These are phyloP conservation scores for Globisporangium orthogonon DNA, from an alignment of 352 stramenopile genomes.

Conservation along the genomic window DNA sequence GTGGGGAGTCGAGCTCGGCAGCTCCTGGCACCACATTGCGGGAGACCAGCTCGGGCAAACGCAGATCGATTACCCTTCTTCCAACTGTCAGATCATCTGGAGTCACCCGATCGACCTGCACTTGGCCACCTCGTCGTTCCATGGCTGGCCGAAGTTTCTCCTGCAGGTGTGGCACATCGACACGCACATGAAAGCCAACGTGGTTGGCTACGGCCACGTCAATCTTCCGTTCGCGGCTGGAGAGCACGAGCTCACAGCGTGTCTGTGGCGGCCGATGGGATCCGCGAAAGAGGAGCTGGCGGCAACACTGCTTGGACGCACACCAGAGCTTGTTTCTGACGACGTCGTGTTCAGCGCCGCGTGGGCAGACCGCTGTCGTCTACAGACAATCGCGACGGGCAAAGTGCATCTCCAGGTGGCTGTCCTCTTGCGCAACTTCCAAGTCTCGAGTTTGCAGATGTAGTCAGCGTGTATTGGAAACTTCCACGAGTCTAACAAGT, in stretches of 20 bases:
- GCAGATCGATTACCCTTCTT: constrained; percentile 45
- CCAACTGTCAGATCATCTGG: constrained; percentile 33
- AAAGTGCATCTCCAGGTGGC: constrained; percentile 39
- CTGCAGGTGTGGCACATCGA: constrained; percentile 63
- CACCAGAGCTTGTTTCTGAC: constrained; percentile 44
- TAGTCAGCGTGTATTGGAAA: constrained; percentile 8
- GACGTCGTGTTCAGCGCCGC: constrained; percentile 52
- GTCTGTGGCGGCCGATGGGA: constrained; percentile 57
- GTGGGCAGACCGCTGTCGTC: constrained; percentile 49
- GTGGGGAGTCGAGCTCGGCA: constrained; percentile 61
- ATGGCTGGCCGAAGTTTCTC: constrained; percentile 59
- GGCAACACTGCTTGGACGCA: constrained; percentile 39
- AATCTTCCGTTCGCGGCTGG: constrained; percentile 47
- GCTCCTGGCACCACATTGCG: constrained; percentile 45
- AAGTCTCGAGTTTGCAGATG: constrained; percentile 17
- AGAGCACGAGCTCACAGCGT: constrained; percentile 35
- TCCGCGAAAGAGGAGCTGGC: constrained; percentile 41
- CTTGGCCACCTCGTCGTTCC: constrained; percentile 43
- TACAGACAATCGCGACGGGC: constrained; percentile 57
- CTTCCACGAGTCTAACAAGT: not conserved
- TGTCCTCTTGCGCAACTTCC: constrained; percentile 50
- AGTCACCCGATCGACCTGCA: constrained; percentile 65
- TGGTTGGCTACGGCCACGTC: constrained; percentile 55
- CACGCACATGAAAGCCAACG: constrained; percentile 33
- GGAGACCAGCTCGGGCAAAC: constrained; percentile 57